phyloP scores from a whole-genome alignment of 345 rosid species.

The Salix dunnii region DNA sequence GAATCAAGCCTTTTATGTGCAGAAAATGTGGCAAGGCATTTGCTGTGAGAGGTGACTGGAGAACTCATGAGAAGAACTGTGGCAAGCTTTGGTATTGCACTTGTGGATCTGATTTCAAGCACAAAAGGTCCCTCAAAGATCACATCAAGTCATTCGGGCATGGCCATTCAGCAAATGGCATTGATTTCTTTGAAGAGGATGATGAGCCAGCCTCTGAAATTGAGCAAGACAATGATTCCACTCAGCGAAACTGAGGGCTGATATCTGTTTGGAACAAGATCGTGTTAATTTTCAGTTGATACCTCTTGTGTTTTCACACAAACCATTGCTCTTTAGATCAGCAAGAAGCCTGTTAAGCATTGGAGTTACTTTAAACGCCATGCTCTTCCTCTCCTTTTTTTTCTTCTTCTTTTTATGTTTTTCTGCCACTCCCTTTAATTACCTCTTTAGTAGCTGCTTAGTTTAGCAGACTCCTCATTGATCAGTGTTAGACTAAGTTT shows the following conservation, averaged over 20 bases:
- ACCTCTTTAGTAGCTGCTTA: neutral
- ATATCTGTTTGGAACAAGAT: neutral
- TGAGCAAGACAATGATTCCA: constrained; percentile 52
- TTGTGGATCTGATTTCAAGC: constrained; percentile 96
- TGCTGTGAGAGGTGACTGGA: constrained; percentile 97
- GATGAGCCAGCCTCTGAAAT: constrained; percentile 75
- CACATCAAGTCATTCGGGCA: constrained; percentile 82
- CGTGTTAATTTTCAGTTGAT: neutral
- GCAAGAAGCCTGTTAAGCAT: neutral
- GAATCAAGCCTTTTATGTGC: constrained; percentile 89
- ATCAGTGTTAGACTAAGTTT: constrained; percentile 15
- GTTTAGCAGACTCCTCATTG: neutral
- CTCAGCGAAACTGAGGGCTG: constrained; percentile 20
- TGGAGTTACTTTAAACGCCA: neutral
- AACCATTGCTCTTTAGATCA: constrained; percentile 6
- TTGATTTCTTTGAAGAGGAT: constrained; percentile 59
- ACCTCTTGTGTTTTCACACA: constrained; percentile 1
- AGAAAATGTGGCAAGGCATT: constrained; percentile 90
- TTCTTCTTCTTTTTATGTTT: neutral
- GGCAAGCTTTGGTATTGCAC: constrained; percentile 95
- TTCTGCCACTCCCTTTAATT: neutral
- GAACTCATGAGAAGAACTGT: constrained; percentile 98
- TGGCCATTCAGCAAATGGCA: constrained; percentile 73
- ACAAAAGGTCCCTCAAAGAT: constrained; percentile 91
- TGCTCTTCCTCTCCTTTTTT: neutral